These are phyloP conservation scores for Cyclanthera cordifolia DNA, from an alignment of 306 rosid species.

Conservation along the genomic window DNA sequence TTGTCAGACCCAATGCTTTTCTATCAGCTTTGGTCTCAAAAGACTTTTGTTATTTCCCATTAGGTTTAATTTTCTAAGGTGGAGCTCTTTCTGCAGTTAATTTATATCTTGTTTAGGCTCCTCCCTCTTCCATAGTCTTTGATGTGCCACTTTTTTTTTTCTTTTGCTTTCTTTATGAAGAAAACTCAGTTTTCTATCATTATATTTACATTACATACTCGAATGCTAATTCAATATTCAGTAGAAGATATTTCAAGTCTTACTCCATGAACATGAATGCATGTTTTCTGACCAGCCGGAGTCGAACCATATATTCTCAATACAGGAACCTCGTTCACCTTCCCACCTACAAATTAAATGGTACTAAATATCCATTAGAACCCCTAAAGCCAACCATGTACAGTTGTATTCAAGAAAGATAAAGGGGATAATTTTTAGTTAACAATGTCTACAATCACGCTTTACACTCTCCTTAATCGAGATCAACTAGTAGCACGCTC, in stretches of 20 bases:
- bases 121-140: background rate
- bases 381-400: background rate
- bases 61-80: background rate
- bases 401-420: background rate
- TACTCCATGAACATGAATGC: conserved; percentile 81
- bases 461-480: background rate
- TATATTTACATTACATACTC: background rate
- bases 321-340: conserved; percentile 73
- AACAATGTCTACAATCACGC: background rate
- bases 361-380: background rate
- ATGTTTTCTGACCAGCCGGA: conserved; percentile 89
- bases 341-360: conserved; percentile 43
- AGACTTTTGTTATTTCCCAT: background rate
- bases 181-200: background rate
- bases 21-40: background rate
- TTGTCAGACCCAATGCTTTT: background rate
- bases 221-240: background rate
- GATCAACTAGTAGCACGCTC: background rate
- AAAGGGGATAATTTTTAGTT: background rate
- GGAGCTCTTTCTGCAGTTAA: background rate
- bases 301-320: conserved; percentile 81
- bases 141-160: too few species aligned
- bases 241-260: conserved; percentile 15
- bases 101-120: background rate
- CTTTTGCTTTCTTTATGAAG: background rate